phyloP scores from a whole-genome alignment of 2,329 filamentous ascomycete genomes.

The Botryotinia narcissicola region DNA sequence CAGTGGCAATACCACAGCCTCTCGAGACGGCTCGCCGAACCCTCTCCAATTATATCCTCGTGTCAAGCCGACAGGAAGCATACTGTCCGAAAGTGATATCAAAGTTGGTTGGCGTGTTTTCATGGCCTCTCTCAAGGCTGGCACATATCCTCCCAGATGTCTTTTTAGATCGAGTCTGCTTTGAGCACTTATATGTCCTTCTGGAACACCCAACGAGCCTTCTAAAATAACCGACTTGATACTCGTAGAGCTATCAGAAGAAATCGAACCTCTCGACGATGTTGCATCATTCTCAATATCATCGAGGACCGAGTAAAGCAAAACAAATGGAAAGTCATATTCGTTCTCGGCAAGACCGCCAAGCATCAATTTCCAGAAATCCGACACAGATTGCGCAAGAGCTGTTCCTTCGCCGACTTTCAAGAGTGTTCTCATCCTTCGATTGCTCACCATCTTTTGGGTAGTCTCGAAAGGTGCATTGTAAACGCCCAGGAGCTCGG shows the following conservation, averaged over 20 bases:
- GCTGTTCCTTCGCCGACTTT: constrained; percentile 74
- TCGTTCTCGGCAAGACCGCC: constrained; percentile 69
- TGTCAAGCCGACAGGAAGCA: constrained; percentile 61
- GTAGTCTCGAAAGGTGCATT: constrained; percentile 75
- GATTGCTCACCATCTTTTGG: constrained; percentile 67
- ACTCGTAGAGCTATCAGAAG: constrained; percentile 61
- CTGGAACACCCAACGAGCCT: constrained; percentile 66
- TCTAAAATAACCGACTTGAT: constrained; percentile 67
- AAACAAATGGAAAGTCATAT: constrained; percentile 69
- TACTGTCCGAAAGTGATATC: constrained; percentile 61
- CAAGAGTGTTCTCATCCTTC: constrained; percentile 72
- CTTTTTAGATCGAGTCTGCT: constrained; percentile 64
- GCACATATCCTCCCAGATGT: constrained; percentile 70
- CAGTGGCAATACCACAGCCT: constrained; percentile 74
- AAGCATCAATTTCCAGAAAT: constrained; percentile 69
- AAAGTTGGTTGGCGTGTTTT: constrained; percentile 64
- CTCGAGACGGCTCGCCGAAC: constrained; percentile 65
- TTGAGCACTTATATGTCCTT: constrained; percentile 60
- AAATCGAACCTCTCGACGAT: constrained; percentile 50
- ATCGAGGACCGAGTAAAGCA: constrained; percentile 73
- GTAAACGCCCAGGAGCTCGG: constrained; percentile 71
- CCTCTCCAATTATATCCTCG: constrained; percentile 68
- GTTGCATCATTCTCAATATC: constrained; percentile 56
- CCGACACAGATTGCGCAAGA: constrained; percentile 64
- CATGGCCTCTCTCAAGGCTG: constrained; percentile 73